Base-by-base conservation (phyloP, 2,329 filamentous ascomycete species). In the Daldinia eschscholtzii region DNA sequence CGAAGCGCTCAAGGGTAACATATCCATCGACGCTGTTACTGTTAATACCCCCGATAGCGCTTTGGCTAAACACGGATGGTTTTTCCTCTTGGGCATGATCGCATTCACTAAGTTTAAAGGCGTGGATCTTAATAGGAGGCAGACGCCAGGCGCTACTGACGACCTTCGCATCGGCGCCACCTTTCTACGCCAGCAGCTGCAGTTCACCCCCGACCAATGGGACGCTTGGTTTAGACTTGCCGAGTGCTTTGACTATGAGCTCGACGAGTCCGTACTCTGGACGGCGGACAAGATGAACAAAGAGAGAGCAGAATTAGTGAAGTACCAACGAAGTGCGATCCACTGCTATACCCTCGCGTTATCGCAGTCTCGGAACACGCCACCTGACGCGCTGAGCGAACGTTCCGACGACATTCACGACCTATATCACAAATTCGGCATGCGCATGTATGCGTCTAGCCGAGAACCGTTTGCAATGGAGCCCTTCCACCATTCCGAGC, bases 241-340 rank as follows among this genome's bases (percentile, higher is more conserved):
- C 0, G 93, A 97, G 78, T 93, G 92, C 56, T 94, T 93, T 75
- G 94, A 97, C 79, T 91, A 93, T 57, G 93, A 97, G 74, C 83
- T 97, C 13, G 94, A 97, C 70, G 94, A 97, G 79, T 89, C 91
- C 6, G 92, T 97, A 4, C 88, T 94, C 4, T 97, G 94, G 94
- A 92, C 91, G 20, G 92, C 93, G 0, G 93, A 97, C 73, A 97
- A 97, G 80, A 91, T 97, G 81, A 97, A 97, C 80, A 95, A 92
- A 77, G 91, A 92, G 74, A 89, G 92, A 62, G 82, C 84, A 3
- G 93, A 97, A 65, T 81, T 97, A 50, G 87, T 93, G 26, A 89
- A 88, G 58, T 87, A 92, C 68, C 93, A 97, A 78, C 88, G 93
- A 35, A 89, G 89, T 74, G 91, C 93, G 0, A 94, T 97, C 52